Percentiles rank a stretch among this genome's conserved stretches.
These are phyloP conservation scores for Pythium grandisporangium DNA, from an alignment of 352 stramenopile genomes.

Conservation along the genomic window DNA sequence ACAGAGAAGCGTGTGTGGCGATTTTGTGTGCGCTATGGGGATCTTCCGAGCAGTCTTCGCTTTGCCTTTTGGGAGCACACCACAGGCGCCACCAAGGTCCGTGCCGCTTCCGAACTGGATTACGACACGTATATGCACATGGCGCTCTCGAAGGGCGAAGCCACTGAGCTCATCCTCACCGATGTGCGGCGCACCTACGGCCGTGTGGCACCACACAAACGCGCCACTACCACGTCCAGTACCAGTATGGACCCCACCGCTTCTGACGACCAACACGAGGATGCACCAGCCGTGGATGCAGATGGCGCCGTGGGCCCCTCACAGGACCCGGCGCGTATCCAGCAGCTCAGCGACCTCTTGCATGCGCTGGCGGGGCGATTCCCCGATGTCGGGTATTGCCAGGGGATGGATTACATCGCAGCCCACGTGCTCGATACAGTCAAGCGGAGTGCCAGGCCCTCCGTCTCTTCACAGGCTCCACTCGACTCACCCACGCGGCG, in stretches of 20 bases:
- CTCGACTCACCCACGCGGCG: constrained; percentile 18
- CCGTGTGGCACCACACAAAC: constrained; percentile 72
- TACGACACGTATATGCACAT: constrained; percentile 83
- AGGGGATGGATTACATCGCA: constrained; percentile 86
- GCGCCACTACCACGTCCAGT: too few relatives aligned
- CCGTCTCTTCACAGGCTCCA: constrained; percentile 29
- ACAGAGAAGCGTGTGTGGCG: constrained; percentile 59
- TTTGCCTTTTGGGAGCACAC: constrained; percentile 74
- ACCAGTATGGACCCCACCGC: too few relatives aligned
- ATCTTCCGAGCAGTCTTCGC: constrained; percentile 36
- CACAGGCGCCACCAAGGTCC: constrained; percentile 27
- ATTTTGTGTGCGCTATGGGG: constrained; percentile 80
- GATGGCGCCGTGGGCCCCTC: constrained; percentile 35
- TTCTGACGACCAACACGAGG: too few relatives aligned
- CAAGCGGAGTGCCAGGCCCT: constrained; percentile 70
- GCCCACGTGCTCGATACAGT: constrained; percentile 75
- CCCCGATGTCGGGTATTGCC: constrained; percentile 79
- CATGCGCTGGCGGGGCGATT: constrained; percentile 71
- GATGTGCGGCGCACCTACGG: constrained; percentile 79
- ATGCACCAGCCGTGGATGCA: constrained; percentile 34
- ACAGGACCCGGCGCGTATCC: constrained; percentile 61
- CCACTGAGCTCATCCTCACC: constrained; percentile 75
- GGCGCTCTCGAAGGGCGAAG: constrained; percentile 77
- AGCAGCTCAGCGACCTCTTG: constrained; percentile 72
- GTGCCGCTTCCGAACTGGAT: constrained; percentile 49